phyloP scores from a whole-genome alignment of 768 basidiomycete genomes.

The Phlebiopsis flavidoalba region DNA sequence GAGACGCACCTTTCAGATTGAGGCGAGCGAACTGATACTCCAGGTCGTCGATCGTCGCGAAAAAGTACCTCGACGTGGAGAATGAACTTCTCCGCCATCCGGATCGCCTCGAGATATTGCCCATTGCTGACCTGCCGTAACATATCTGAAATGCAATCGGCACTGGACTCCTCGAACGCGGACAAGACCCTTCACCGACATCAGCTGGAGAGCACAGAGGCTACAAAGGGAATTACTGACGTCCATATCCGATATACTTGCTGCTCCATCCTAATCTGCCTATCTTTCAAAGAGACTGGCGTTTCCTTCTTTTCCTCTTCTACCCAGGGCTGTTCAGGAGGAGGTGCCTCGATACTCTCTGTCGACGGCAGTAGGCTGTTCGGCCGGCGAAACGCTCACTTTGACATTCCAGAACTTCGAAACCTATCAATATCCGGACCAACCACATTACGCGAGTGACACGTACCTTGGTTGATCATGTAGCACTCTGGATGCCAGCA shows the following conservation, averaged over 20 bases:
- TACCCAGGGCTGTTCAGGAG: slow-evolving; percentile 46
- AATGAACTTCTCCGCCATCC: slow-evolving; percentile 98
- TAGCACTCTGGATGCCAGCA: slow-evolving; percentile 99
- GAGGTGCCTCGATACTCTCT: slow-evolving; percentile 35
- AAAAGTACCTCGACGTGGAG: slow-evolving; percentile 96
- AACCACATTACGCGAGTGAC: neutral
- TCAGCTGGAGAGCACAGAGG: slow-evolving; percentile 1
- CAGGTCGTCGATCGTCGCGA: slow-evolving; percentile 94
- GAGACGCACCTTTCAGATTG: slow-evolving; percentile 72
- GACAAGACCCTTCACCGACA: slow-evolving; percentile 67
- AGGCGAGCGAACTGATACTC: slow-evolving; percentile 81
- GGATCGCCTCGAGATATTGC: slow-evolving; percentile 92
- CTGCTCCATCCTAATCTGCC: slow-evolving; percentile 92
- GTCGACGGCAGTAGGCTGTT: slow-evolving; percentile 45
- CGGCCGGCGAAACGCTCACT: slow-evolving; percentile 69
- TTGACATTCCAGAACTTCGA: slow-evolving; percentile 98
- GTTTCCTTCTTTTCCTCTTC: slow-evolving; percentile 83
- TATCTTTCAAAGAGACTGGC: slow-evolving; percentile 74
- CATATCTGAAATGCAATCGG: slow-evolving; percentile 99
- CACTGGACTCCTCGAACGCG: slow-evolving; percentile 98
- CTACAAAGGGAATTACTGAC: slow-evolving; percentile 41
- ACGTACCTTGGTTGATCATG: slow-evolving; percentile 97
- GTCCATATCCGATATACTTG: slow-evolving; percentile 99
- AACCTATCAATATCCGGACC: neutral
- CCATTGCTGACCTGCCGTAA: slow-evolving; percentile 94